These are phyloP conservation scores for Eucalyptus tenuipes DNA, from an alignment of 345 rosid genomes.

Conservation along the genomic window DNA sequence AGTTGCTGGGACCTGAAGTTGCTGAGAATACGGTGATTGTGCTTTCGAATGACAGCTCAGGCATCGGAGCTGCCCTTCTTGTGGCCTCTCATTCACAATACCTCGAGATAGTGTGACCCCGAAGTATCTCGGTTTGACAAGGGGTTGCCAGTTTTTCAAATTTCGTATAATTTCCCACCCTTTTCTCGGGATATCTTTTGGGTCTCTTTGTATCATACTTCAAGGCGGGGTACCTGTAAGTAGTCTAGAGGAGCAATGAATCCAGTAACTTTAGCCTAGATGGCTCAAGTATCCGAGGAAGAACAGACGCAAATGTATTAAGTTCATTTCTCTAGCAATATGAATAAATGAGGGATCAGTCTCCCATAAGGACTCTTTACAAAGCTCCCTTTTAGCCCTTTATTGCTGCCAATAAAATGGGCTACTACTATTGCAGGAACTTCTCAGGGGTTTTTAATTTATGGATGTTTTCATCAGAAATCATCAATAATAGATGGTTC, in stretches of 20 bases:
- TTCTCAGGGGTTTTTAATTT: background rate
- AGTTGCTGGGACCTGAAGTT: constrained; percentile 48
- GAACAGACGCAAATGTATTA: background rate
- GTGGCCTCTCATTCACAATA: constrained; percentile 70
- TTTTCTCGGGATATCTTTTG: background rate
- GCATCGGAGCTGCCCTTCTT: constrained; percentile 63
- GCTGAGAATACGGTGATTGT: constrained; percentile 14
- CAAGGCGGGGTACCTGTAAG: background rate
- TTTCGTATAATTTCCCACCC: background rate
- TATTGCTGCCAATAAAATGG: too few species aligned
- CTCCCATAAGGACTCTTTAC: background rate
- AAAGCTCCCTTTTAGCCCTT: too few species aligned
- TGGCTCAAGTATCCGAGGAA: background rate
- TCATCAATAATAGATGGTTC: too few species aligned
- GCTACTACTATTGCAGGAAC: background rate
- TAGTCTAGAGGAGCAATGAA: background rate
- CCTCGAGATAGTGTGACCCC: background rate
- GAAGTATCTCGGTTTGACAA: background rate
- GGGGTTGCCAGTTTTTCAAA: background rate
- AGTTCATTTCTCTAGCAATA: background rate
- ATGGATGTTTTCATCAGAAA: background rate
- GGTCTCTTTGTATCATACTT: too few species aligned
- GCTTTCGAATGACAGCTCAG: constrained; percentile 62
- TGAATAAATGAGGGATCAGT: background rate
- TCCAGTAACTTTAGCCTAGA: too few species aligned